These are phyloP conservation scores for Dysphania ambrosioides DNA, from an alignment of 148 eudicot species.

Conservation along the genomic window DNA sequence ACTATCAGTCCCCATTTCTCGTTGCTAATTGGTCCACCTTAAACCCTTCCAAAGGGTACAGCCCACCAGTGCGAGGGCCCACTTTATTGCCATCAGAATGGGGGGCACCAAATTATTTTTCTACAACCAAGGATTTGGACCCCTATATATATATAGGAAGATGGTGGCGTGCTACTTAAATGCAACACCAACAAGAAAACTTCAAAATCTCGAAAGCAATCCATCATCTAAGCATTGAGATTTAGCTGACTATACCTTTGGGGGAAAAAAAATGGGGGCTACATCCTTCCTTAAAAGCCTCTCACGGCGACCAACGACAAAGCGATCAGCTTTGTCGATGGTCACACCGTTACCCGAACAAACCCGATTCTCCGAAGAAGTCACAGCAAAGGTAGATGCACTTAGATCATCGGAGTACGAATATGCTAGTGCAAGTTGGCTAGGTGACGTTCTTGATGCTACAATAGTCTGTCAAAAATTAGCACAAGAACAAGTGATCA, in stretches of 20 bases:
- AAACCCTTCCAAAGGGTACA: conserved; percentile 16
- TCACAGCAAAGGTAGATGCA: conserved; percentile 3
- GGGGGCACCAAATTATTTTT: not conserved
- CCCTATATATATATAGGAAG: conserved; percentile 14
- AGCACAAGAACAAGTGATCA: conserved; percentile 9
- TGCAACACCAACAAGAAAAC: not conserved
- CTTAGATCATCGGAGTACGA: conserved; percentile 16
- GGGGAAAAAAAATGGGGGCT: conserved; percentile 19
- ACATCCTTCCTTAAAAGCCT: conserved; percentile 20
- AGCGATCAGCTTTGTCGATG: not conserved
- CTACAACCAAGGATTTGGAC: not conserved
- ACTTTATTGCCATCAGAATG: conserved; percentile 14
- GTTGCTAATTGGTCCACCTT: conserved; percentile 21
- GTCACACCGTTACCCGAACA: conserved; percentile 22
- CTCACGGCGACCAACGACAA: conserved; percentile 5
- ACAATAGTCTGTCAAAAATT: conserved; percentile 12
- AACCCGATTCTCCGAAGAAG: conserved; percentile 15
- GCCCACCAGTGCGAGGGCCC: conserved; percentile 22
- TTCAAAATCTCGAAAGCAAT: not conserved
- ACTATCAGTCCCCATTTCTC: conserved; percentile 7
- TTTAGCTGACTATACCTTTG: not conserved
- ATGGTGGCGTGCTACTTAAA: conserved; percentile 4
- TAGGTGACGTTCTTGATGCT: conserved; percentile 26
- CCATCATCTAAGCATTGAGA: not conserved
- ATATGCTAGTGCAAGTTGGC: conserved; percentile 18